These are phyloP conservation scores for Eucommia ulmoides DNA, from an alignment of 257 asterid species.

Conservation along the genomic window DNA sequence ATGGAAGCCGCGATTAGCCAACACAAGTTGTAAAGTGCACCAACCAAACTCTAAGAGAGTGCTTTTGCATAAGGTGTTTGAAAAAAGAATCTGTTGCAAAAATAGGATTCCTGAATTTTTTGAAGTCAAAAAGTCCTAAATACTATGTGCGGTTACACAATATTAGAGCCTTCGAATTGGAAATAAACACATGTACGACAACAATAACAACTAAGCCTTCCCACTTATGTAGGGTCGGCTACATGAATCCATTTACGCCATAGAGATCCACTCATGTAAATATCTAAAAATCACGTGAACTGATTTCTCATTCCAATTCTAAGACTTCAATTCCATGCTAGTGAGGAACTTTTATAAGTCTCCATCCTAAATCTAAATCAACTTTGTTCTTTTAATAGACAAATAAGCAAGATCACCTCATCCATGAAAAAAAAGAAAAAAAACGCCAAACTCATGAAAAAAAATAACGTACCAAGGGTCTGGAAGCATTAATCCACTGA, in stretches of 20 bases:
- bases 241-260: too few species aligned
- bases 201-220: neutral
- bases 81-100: neutral
- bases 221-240: neutral
- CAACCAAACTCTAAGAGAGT: neutral
- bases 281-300: too few species aligned
- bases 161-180: too few species aligned
- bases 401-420: neutral
- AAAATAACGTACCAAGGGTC: constrained; percentile 54
- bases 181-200: too few species aligned
- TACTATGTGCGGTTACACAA: too few species aligned
- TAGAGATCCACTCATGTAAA: too few species aligned
- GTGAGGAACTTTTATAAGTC: neutral
- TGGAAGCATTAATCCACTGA: constrained; percentile 91
- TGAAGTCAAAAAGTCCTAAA: too few species aligned
- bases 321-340: neutral
- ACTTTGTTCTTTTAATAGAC: neutral
- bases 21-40: neutral
- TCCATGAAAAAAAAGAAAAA: neutral
- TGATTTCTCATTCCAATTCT: too few species aligned
- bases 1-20: too few species aligned
- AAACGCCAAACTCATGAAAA: neutral
- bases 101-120: neutral
- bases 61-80: neutral
- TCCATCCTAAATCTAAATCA: neutral